Evolutionary conservation across 331 rosid genomes (phyloP), one percentile per base, ranked within the genome.

Genomic region (Rosa hybrid): DNA sequence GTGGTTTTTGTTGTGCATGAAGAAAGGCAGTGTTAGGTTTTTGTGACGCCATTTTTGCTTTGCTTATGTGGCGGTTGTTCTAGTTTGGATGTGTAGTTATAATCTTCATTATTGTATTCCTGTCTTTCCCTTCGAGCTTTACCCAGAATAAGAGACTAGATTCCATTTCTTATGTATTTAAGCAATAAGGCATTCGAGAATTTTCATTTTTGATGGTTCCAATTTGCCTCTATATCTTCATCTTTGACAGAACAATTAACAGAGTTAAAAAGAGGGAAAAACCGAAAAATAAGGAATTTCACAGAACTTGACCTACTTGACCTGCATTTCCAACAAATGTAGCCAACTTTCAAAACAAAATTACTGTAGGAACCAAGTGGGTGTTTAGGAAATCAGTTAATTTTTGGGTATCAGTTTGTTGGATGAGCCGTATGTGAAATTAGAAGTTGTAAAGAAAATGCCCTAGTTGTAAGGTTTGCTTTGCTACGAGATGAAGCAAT

Each of bases 51-150:
- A 77, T 76, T 85, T 81, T 82, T 68, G 79, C 77, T 44, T 75
- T 86, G 86, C 83, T 65, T 72, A 51, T 78, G 81, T 84, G 88
- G 86, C 78, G 80, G 79, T 82, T 75, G 65, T 42, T 81, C 62
- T 77, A 83, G 91, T 83, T 81, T 79, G 82, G 72, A 73, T 83
- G 84, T 80, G 86, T 81, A 87, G 90, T 74, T 76, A 57, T 77
- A 78, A 42, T 45, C 38, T 45, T 39, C 1, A 48, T 84, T 48
- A 65, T 57, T 81, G 84, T 84, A 71, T 69, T 86, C 56, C 83
- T 20, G 77, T 71, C 81, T 60, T 81, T 51, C 54, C 78, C 48
- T 56, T n/a, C 25, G 18, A 71, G 63, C 39, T 72, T 78, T 68
- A 12, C 68, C 77, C 81, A 83, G 83, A 90, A 88, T 86, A 86